Evolutionary conservation across 108 stramenopile species (phyloP).

Genomic region (Cyclostephanos invisitatus): DNA sequence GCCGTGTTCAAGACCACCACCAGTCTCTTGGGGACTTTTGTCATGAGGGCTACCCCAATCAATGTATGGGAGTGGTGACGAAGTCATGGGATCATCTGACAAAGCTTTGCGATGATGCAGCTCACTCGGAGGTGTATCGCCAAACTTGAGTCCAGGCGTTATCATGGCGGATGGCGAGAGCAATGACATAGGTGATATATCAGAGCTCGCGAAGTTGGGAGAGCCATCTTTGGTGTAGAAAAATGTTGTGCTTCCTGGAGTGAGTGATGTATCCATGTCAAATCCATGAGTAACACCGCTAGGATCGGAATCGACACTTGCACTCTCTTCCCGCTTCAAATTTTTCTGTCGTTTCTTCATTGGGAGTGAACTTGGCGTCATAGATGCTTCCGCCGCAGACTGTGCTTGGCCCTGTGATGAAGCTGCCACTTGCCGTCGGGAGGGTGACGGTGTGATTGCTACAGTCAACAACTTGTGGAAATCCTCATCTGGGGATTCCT

Average conservation of each 20-base stretch:
- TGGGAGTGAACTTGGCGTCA: slow-evolving; percentile 13
- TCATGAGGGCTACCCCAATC: slow-evolving; percentile 25
- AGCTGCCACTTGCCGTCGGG: neutral
- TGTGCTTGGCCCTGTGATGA: neutral
- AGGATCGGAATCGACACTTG: slow-evolving; percentile 1
- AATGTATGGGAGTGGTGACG: slow-evolving; percentile 31
- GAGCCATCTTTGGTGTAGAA: neutral
- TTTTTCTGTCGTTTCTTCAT: slow-evolving; percentile 32
- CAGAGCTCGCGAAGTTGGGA: slow-evolving; percentile 4
- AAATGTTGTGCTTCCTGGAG: slow-evolving; percentile 16
- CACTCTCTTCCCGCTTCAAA: slow-evolving; percentile 5
- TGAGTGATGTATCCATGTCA: neutral
- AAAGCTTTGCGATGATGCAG: neutral
- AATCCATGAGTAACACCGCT: neutral
- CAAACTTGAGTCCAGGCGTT: slow-evolving; percentile 21
- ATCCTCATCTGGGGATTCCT: slow-evolving; percentile 9
- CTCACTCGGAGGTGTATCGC: slow-evolving; percentile 1
- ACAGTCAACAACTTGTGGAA: slow-evolving; percentile 1
- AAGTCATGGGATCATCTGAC: slow-evolving; percentile 5
- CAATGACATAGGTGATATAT: neutral
- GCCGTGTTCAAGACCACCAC: slow-evolving; percentile 5
- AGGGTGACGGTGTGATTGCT: slow-evolving; percentile 36
- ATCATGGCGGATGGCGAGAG: slow-evolving; percentile 18
- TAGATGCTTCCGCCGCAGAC: neutral
- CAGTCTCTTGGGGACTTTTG: neutral